Evolutionary conservation across 129 eudicot genomes (phyloP).

Genomic region (Tagetes erecta): DNA sequence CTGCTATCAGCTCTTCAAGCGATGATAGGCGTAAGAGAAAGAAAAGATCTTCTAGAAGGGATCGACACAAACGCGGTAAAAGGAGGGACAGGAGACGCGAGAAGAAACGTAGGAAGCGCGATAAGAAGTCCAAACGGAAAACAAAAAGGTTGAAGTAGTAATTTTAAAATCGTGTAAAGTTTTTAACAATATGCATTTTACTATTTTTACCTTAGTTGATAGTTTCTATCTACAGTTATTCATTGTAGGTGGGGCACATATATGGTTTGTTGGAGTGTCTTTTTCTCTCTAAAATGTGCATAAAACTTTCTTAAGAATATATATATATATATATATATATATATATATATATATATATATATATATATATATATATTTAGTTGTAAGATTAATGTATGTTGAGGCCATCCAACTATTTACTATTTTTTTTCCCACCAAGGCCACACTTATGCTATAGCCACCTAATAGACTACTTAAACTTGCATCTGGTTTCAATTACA

Average conservation of each 20-base stretch:
- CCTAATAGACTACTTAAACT: not conserved
- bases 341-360: not conserved
- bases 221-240: not conserved
- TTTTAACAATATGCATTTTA: not conserved
- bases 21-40: constrained; percentile 79
- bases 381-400: not conserved
- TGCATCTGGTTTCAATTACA: not conserved
- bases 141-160: constrained; percentile 59
- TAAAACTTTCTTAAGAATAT: not conserved
- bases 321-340: not conserved
- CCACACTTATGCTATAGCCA: not conserved
- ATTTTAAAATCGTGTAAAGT: not conserved
- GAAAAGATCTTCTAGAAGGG: constrained; percentile 80
- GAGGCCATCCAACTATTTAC: not conserved
- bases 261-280: not conserved
- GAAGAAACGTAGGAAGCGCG: constrained; percentile 73
- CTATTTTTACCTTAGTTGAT: not conserved
- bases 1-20: constrained; percentile 86
- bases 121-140: constrained; percentile 69
- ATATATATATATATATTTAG: not conserved
- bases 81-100: constrained; percentile 66
- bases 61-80: constrained; percentile 64
- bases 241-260: constrained; percentile 1
- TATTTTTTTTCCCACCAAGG: not conserved
- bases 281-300: not conserved